These are phyloP conservation scores for Vigna hirtella DNA, from an alignment of 306 rosid species.

Conservation along the genomic window DNA sequence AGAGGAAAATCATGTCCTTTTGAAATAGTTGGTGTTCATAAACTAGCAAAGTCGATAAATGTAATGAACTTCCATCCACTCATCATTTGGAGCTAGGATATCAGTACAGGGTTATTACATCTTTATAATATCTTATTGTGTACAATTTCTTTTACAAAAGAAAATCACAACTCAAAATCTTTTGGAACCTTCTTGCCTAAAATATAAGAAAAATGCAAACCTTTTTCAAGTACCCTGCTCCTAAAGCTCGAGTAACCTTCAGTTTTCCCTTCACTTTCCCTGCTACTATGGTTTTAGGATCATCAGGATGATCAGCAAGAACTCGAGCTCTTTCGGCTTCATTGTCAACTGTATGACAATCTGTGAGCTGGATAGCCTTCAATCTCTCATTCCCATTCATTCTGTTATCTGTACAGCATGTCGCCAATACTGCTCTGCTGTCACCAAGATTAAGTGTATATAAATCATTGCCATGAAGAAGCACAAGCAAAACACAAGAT, in stretches of 20 bases:
- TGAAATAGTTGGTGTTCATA: not conserved
- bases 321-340: conserved; percentile 73
- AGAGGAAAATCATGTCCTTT: conserved; percentile 3
- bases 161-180: conserved; percentile 31
- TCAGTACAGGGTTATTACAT: not conserved
- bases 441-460: conserved; percentile 93
- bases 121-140: not conserved
- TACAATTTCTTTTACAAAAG: not conserved
- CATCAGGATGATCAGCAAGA: conserved; percentile 79
- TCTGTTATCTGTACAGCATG: conserved; percentile 43
- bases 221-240: conserved; percentile 99
- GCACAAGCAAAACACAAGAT: conserved; percentile 89
- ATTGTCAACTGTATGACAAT: conserved; percentile 84
- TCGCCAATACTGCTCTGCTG: conserved; percentile 89
- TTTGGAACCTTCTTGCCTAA: conserved; percentile 30
- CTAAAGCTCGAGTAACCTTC: conserved; percentile 96
- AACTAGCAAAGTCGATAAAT: conserved; percentile 20
- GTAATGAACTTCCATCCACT: conserved; percentile 43
- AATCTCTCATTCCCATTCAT: conserved; percentile 52
- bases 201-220: conserved; percentile 46
- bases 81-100: conserved; percentile 28
- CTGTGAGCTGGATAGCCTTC: conserved; percentile 86
- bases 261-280: conserved; percentile 96
- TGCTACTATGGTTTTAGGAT: conserved; percentile 65
- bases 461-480: conserved; percentile 87